These are phyloP conservation scores for Tetrahymena malaccensis DNA, from an alignment of 73 alveolate species.

Conservation along the genomic window DNA sequence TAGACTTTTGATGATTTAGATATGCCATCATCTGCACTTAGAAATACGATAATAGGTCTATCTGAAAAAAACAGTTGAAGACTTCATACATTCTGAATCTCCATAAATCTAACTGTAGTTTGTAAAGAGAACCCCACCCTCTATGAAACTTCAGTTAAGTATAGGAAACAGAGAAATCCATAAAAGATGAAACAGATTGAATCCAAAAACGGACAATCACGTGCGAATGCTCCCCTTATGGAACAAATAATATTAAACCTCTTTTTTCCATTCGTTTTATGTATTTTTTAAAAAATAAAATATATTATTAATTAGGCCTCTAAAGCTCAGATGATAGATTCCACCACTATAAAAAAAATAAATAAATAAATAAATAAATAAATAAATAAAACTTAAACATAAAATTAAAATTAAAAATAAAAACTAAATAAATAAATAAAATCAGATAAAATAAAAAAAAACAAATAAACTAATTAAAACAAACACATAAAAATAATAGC, in stretches of 20 bases:
- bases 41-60: neutral
- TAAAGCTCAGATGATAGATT: neutral
- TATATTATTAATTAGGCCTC: neutral
- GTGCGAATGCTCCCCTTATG: constrained; percentile 1
- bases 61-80: neutral
- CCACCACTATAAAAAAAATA: neutral
- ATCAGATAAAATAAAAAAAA: neutral
- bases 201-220: neutral
- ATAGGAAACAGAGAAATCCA: neutral
- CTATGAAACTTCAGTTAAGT: neutral
- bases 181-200: neutral
- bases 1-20: neutral
- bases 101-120: neutral
- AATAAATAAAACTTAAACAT: neutral
- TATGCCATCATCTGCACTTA: neutral
- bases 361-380: neutral
- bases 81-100: neutral
- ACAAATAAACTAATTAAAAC: neutral
- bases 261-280: neutral
- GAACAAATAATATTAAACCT: neutral
- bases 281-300: neutral
- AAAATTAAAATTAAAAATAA: neutral
- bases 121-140: neutral
- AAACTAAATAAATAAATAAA: neutral
- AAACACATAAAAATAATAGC: neutral